Conservation (phyloP, 2,329 filamentous ascomycete genomes). For the Fusarium virguliforme region DNA sequence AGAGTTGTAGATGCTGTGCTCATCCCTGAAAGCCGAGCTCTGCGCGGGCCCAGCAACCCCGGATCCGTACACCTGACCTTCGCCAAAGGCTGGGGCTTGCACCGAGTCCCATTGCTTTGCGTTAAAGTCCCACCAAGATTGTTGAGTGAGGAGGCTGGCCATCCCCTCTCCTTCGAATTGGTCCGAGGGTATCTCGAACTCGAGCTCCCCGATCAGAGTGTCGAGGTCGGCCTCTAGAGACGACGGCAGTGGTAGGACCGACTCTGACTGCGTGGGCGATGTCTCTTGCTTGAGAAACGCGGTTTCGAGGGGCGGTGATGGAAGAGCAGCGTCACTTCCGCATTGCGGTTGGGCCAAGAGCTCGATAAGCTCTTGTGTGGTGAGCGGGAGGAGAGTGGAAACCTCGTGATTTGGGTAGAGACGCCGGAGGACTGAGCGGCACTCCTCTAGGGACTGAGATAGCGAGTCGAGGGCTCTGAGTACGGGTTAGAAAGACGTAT, state of each 20-base stretch:
- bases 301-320: conserved; percentile 69
- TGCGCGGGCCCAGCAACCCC: conserved; percentile 33
- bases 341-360: conserved; percentile 67
- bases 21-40: conserved; percentile 35
- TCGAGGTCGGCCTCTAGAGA: conserved; percentile 45
- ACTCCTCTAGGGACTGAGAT: conserved; percentile 77
- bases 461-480: conserved; percentile 72
- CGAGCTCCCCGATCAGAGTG: conserved; percentile 42
- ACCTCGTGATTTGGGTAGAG: conserved; percentile 73
- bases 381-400: conserved; percentile 68
- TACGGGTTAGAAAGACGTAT: conserved; percentile 26
- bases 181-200: conserved; percentile 41
- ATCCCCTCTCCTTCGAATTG: conserved; percentile 33
- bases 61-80: conserved; percentile 28
- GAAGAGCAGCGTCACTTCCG: conserved; percentile 62
- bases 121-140: conserved; percentile 38
- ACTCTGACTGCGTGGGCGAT: conserved; percentile 53
- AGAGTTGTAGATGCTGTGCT: conserved; percentile 37
- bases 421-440: conserved; percentile 60
- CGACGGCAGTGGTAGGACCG: conserved; percentile 39
- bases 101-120: conserved; percentile 42
- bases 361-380: conserved; percentile 72
- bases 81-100: conserved; percentile 31
- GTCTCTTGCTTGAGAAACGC: conserved; percentile 66
- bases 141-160: conserved; percentile 33